Evolutionary conservation across 768 basidiomycete genomes (phyloP).

Genomic region (Asterophora parasitica): DNA sequence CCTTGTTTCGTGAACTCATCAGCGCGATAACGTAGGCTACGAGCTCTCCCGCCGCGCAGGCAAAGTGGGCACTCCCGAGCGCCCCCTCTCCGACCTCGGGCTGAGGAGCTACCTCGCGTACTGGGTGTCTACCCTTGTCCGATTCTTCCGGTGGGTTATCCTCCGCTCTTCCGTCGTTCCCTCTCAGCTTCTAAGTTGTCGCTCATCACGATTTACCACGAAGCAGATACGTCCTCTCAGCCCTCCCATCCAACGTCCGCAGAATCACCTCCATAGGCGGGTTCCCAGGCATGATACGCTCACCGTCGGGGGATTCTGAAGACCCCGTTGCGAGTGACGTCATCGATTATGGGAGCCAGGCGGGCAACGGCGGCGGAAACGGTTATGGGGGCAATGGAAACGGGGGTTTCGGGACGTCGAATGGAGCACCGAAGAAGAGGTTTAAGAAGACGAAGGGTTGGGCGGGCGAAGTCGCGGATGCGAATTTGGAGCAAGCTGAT

Average conservation of each 20-base stretch:
- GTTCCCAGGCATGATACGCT: slow-evolving; percentile 36
- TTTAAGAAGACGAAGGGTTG: slow-evolving; percentile 63
- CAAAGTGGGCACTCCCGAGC: slow-evolving; percentile 88
- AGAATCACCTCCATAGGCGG: slow-evolving; percentile 40
- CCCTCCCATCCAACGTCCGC: slow-evolving; percentile 49
- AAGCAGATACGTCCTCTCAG: slow-evolving; percentile 51
- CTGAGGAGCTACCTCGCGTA: slow-evolving; percentile 85
- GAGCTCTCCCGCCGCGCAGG: slow-evolving; percentile 79
- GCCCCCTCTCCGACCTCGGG: slow-evolving; percentile 91
- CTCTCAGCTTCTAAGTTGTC: not conserved
- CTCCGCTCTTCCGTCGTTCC: not conserved
- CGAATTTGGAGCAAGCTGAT: slow-evolving; percentile 23
- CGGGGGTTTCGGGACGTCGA: slow-evolving; percentile 3
- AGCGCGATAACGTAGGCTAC: slow-evolving; percentile 57
- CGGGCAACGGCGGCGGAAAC: not conserved
- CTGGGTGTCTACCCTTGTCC: slow-evolving; percentile 80
- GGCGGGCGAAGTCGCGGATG: slow-evolving; percentile 60
- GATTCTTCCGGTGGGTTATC: slow-evolving; percentile 65
- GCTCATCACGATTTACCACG: not conserved
- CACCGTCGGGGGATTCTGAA: slow-evolving; percentile 26
- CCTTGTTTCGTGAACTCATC: not conserved
- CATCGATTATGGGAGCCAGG: not conserved
- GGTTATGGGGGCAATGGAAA: slow-evolving; percentile 2
- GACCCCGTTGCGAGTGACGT: not conserved
- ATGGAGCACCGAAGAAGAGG: slow-evolving; percentile 29